A percentile compares a stretch with the other conserved stretches of the same genome.
These are phyloP conservation scores for Alternaria sp. DNA, from an alignment of 2,329 filamentous ascomycete genomes.

Conservation along the genomic window DNA sequence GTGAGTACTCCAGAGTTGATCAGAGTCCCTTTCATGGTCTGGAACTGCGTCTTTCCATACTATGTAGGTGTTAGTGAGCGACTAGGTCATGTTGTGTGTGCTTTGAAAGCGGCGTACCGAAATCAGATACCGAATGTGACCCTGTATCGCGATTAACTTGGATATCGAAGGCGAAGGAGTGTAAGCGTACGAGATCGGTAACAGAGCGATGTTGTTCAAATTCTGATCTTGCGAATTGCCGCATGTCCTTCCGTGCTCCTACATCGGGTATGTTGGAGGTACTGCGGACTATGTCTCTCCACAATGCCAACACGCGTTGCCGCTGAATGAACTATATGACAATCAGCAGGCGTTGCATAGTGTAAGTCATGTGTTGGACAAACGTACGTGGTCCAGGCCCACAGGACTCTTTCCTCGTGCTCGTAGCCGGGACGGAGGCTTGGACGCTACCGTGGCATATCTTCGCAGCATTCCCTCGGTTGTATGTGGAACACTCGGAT, in stretches of 20 bases:
- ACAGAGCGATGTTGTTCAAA: slow-evolving; percentile 58
- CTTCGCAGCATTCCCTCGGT: slow-evolving; percentile 37
- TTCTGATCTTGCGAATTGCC: slow-evolving; percentile 58
- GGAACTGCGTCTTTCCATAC: slow-evolving; percentile 61
- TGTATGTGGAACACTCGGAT: not conserved
- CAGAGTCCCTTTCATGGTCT: slow-evolving; percentile 55
- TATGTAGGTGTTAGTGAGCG: slow-evolving; percentile 23
- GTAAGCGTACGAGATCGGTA: slow-evolving; percentile 54
- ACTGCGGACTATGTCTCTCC: slow-evolving; percentile 58
- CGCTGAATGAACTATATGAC: slow-evolving; percentile 59
- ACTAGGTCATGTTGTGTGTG: not conserved
- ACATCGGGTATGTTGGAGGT: slow-evolving; percentile 44
- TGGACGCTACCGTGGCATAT: slow-evolving; percentile 46
- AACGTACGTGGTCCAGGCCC: slow-evolving; percentile 44
- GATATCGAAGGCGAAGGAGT: no score
- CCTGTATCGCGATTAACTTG: slow-evolving; percentile 34
- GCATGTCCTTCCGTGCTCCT: slow-evolving; percentile 53
- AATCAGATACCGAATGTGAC: slow-evolving; percentile 59
- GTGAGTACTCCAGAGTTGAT: slow-evolving; percentile 45
- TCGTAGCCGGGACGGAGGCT: slow-evolving; percentile 39
- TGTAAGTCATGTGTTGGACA: not conserved
- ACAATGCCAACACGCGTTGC: slow-evolving; percentile 56
- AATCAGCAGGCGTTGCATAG: slow-evolving; percentile 13
- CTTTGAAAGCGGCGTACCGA: slow-evolving; percentile 45
- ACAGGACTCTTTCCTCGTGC: slow-evolving; percentile 43